Base-by-base conservation (phyloP, 2,329 filamentous ascomycete genomes). In the Diaporthe australafricana region DNA sequence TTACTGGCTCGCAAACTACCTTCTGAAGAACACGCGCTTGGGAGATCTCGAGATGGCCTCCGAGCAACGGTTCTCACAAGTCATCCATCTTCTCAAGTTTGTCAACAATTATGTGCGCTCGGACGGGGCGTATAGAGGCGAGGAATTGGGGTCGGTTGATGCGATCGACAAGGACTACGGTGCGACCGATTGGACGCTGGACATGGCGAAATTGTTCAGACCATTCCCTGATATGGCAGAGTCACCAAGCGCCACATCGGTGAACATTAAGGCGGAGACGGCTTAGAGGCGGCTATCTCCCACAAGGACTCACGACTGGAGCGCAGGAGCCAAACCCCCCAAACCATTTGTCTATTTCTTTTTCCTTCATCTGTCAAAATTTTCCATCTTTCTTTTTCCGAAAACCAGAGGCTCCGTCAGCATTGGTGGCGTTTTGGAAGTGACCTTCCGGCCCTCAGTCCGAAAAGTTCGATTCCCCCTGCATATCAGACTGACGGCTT, bases 191-290 rank as follows among this genome's bases (percentile, higher is more conserved):
- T 84, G 92, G 75, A 92, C 90, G 9, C 84, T 94, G 73, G 89
- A 94, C 81, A 93, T 94, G 91, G 89, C 90, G 77, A 86, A 90
- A 76, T 84, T 94, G 65, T 94, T 94, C 80, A 89, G 87, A 77
- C 91, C 91, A 85, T 78, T 88, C 77, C 81, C 84, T 74, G 52
- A 70, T 7, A 25, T 55, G 27, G 62, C 35, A 47, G 65, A 48
- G 65, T 65, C 60, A 42, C 42, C 42, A 35, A 16, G 38, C 48
- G 27, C 27, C 47, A 48, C n/a, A 32, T 38, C 60, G 60, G n/a
- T 48, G 30, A 48, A 50, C 45, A 20, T 65, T 30, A 65, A 76
- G 60, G 66, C 42, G 17, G 56, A 53, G 30, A 40, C 50, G 62
- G 50, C 45, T 67, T 60, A 72, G 56, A 52, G 48, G 57, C 56